Conservation (phyloP, 352 stramenopile species). For the Globisporangium parvum region DNA sequence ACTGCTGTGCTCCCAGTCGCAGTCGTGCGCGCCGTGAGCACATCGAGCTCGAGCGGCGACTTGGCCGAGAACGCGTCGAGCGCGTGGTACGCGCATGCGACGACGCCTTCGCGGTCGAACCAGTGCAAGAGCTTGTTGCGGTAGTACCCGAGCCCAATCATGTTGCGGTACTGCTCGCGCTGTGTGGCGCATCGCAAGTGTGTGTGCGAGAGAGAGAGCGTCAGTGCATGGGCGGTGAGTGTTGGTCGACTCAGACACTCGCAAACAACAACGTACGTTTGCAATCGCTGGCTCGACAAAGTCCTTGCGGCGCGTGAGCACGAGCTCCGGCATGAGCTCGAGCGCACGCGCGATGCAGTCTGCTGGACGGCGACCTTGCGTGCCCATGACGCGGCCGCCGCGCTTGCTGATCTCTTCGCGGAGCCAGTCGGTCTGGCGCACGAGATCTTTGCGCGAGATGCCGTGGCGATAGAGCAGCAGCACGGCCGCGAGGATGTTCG, state of each 20-base stretch:
- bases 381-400: conserved; percentile 63
- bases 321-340: conserved; percentile 58
- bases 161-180: conserved; percentile 80
- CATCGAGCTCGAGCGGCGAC: conserved; percentile 3
- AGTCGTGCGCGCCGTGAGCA: neutral
- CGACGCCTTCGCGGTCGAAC: conserved; percentile 77
- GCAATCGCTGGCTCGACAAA: conserved; percentile 75
- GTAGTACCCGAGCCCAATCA: conserved; percentile 85
- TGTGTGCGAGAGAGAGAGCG: conserved; percentile 1
- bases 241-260: neutral
- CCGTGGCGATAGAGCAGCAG: conserved; percentile 76
- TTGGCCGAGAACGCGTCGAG: conserved; percentile 37
- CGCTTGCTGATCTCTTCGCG: conserved; percentile 61
- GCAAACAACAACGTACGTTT: conserved; percentile 28
- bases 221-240: neutral
- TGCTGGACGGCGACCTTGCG: conserved; percentile 58
- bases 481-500: conserved; percentile 66
- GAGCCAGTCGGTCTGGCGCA: conserved; percentile 72
- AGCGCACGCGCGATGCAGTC: conserved; percentile 64
- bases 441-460: conserved; percentile 63
- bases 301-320: conserved; percentile 66
- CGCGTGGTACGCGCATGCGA: conserved; percentile 71
- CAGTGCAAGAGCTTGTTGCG: conserved; percentile 86
- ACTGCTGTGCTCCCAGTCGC: conserved; percentile 2
- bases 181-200: conserved; percentile 13